Evolutionary conservation across 257 asterid species (phyloP).

Genomic region (Euphrasia confusa): DNA sequence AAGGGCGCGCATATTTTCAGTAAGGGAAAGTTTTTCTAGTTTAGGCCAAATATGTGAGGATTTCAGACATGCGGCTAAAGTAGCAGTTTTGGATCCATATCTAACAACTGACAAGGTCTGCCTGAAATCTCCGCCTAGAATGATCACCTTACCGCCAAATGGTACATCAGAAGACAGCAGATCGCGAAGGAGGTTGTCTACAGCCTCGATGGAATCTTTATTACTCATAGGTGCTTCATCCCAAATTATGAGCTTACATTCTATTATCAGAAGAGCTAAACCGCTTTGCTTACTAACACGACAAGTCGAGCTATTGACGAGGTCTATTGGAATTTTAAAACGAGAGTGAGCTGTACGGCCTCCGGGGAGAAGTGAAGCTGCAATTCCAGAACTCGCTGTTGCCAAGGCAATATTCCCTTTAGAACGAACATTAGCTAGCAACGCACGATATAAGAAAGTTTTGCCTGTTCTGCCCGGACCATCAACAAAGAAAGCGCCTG

Average conservation of each 20-base stretch:
- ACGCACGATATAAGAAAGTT: too few species aligned
- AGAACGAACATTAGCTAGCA: too few species aligned
- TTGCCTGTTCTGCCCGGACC: background rate
- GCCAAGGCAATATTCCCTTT: background rate
- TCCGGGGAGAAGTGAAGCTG: background rate
- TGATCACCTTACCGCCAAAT: background rate
- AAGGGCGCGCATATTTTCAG: too few species aligned
- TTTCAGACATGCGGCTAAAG: too few species aligned
- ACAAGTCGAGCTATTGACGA: background rate
- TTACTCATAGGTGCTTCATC: background rate
- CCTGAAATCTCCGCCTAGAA: background rate
- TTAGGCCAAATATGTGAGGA: too few species aligned
- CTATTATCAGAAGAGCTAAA: background rate
- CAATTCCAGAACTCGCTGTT: background rate
- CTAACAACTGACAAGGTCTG: background rate
- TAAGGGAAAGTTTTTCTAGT: too few species aligned
- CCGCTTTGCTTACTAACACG: background rate
- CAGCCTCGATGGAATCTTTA: background rate
- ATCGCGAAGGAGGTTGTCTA: background rate
- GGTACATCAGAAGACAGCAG: background rate
- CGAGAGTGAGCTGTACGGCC: background rate
- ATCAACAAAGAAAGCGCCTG: background rate
- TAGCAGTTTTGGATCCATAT: too few species aligned
- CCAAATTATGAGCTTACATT: background rate
- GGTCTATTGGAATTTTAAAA: background rate